phyloP scores from a whole-genome alignment of 805 yeast species.

The Maudiozyma pseudohumilis region DNA sequence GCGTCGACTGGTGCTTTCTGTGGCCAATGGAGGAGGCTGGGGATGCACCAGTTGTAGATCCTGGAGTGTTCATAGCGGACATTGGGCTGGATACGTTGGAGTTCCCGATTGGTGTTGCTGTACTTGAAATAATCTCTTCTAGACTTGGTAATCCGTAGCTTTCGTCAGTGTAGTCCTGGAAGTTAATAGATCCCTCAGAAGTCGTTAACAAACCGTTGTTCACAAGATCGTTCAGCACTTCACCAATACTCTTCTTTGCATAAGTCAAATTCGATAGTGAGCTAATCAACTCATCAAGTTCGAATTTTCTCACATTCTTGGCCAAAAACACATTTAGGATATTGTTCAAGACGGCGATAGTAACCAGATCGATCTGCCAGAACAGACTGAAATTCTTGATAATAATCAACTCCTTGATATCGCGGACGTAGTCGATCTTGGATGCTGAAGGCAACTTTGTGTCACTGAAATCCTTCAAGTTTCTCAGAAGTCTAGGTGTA shows the following conservation, averaged over 20 bases:
- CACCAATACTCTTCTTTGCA: constrained; percentile 24
- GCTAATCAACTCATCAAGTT: constrained; percentile 31
- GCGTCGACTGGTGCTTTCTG: neutral
- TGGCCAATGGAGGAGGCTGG: constrained; percentile 1
- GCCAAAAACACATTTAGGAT: constrained; percentile 27
- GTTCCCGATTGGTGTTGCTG: neutral
- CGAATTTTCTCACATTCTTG: constrained; percentile 35
- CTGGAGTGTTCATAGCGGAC: constrained; percentile 5
- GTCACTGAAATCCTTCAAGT: constrained; percentile 33
- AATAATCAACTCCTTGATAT: constrained; percentile 37
- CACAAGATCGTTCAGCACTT: constrained; percentile 20
- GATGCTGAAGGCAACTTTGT: constrained; percentile 36
- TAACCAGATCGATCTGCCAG: constrained; percentile 35
- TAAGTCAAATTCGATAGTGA: constrained; percentile 28
- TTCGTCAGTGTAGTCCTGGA: constrained; percentile 22
- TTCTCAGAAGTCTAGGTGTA: constrained; percentile 32
- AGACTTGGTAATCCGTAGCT: constrained; percentile 26
- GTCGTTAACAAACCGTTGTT: constrained; percentile 25
- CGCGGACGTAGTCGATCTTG: constrained; percentile 29
- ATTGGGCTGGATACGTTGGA: constrained; percentile 5
- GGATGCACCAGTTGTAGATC: constrained; percentile 6
- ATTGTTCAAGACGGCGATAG: constrained; percentile 28
- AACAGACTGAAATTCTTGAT: constrained; percentile 40
- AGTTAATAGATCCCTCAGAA: constrained; percentile 23
- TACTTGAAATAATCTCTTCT: constrained; percentile 17